phyloP scores from a whole-genome alignment of 148 eudicot genomes.

The Amaranthus palmeri region DNA sequence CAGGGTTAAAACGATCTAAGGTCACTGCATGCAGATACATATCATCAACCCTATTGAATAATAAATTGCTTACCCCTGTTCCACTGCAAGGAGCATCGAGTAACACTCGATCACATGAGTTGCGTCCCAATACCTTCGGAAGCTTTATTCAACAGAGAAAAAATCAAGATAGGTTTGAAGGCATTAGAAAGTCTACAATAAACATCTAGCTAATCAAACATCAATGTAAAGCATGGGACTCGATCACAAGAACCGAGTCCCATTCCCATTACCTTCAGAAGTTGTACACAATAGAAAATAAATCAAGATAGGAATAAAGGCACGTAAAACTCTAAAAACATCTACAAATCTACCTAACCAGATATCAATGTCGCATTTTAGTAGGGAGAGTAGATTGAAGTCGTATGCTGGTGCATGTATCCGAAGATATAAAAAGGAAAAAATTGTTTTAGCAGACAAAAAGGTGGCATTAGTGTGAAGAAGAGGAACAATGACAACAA shows the following conservation, averaged over 20 bases:
- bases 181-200: no score
- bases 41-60: background rate
- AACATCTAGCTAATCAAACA: no score
- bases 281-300: constrained; percentile 36
- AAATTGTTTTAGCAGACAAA: background rate
- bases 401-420: background rate
- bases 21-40: background rate
- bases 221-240: constrained; percentile 20
- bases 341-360: constrained; percentile 1
- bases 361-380: background rate
- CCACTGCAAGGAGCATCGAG: constrained; percentile 99
- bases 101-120: constrained; percentile 78
- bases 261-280: constrained; percentile 85
- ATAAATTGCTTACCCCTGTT: constrained; percentile 63
- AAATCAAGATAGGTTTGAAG: background rate
- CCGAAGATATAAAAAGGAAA: background rate
- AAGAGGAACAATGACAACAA: background rate
- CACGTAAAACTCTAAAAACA: background rate
- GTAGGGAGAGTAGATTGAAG: background rate
- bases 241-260: constrained; percentile 78
- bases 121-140: constrained; percentile 78
- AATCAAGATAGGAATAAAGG: background rate
- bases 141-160: constrained; percentile 42
- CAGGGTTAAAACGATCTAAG: background rate
- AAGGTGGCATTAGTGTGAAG: background rate